Conservation (phyloP, 1,284 basidiomycete genomes). For the Heterobasidion annosum region DNA sequence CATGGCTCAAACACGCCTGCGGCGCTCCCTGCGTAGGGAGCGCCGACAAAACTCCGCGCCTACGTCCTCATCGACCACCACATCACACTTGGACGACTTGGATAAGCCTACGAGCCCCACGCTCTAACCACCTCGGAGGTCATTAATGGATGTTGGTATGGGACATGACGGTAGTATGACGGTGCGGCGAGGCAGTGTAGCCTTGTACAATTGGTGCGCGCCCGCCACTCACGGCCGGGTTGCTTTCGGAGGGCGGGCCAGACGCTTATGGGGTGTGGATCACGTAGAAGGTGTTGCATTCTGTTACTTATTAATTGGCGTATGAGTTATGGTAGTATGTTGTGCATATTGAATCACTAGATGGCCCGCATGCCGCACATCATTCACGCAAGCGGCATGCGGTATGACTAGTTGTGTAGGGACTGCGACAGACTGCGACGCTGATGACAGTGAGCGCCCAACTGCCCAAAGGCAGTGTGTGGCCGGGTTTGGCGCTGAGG, state of each 20-base stretch:
- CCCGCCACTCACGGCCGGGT: too few species aligned
- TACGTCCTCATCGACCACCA: slow-evolving; percentile 8
- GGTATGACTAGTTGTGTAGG: neutral
- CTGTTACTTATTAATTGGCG: neutral
- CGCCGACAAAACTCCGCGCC: slow-evolving; percentile 9
- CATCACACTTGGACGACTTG: neutral
- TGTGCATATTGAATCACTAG: neutral
- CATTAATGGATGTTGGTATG: too few species aligned
- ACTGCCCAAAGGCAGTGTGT: neutral
- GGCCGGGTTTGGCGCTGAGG: neutral
- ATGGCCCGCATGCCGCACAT: neutral
- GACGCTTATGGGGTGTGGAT: neutral
- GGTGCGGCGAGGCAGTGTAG: too few species aligned
- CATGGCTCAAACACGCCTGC: neutral
- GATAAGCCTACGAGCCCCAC: neutral
- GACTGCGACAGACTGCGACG: neutral
- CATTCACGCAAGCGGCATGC: neutral
- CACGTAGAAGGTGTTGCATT: neutral
- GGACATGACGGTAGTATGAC: too few species aligned
- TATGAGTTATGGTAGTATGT: neutral
- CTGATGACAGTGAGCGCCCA: too few species aligned
- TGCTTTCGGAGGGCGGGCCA: too few species aligned
- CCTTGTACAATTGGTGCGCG: too few species aligned
- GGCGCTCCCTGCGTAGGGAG: slow-evolving; percentile 5
- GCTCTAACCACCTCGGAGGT: neutral